Base-by-base conservation (phyloP, 148 eudicot genomes). In the Dysphania ambrosioides region DNA sequence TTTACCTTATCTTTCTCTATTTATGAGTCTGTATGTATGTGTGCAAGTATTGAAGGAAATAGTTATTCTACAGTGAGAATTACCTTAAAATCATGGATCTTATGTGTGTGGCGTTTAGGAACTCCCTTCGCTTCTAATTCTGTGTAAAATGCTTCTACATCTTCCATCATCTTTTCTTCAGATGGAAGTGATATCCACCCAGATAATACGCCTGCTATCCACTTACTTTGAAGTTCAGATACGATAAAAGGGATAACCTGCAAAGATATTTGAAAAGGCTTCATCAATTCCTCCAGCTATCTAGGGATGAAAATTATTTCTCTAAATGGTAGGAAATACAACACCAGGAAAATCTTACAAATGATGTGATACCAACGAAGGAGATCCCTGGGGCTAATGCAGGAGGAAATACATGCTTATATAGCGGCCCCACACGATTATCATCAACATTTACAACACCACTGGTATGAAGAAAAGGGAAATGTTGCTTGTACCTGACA, bases 391-490 rank as follows among this genome's bases (percentile, higher is more conserved):
- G 98, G 34, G 96, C 93, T 70, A 95, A 84, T 61, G 83, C 62
- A 42, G 98, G 97, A 1, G 97, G 94, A 71, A 92, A 95, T 9
- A 95, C 77, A 68, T 95, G 98, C 85, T 95, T 80, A 82, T 92
- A 95, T 21, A 95, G 78, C 13, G 97, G 98, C n/a, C 91, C 93
- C 47, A 95, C 97, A 19, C 92, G 83, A 75, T 90, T 95, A 75
- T 95, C 97, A 60, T 90, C 91, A 34, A 95, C 93, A 66, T 58
- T 84, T 49, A 95, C 89, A 15, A 38, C 59, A 49, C 79, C 85
- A 31, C 72, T 75, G 30, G 86, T 82, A 6, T 88, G 81, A 47
- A 95, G 96, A 73, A 95, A 95, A 59, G 98, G 96, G 73, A 86
- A 90, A 77, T 87, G 82, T 80, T 77, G 90, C 82, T 85, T 87